phyloP scores from a whole-genome alignment of 108 stramenopile species.

The Seminavis robusta region DNA sequence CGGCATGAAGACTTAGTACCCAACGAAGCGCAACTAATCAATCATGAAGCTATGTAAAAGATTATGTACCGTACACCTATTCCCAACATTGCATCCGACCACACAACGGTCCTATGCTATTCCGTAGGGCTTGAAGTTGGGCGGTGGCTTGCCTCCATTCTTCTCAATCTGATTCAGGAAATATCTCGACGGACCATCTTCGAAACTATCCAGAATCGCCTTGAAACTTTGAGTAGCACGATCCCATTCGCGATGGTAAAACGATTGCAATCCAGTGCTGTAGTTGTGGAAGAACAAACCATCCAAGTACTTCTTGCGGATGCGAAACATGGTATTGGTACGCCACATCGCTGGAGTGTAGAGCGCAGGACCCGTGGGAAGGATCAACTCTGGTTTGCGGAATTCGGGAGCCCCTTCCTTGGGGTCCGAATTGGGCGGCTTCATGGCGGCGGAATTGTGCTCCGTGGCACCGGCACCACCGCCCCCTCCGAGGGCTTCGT shows the following conservation, averaged over 20 bases:
- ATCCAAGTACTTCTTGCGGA: slow-evolving; percentile 49
- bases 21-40: no score
- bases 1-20: no score
- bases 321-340: slow-evolving; percentile 52
- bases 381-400: slow-evolving; percentile 36
- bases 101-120: no score
- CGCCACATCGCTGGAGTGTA: slow-evolving; percentile 57
- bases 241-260: slow-evolving; percentile 61
- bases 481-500: no score
- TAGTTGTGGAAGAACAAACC: slow-evolving; percentile 65
- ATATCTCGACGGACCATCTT: slow-evolving; percentile 69
- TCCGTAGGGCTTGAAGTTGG: slow-evolving; percentile 32
- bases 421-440: no score
- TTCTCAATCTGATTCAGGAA: slow-evolving; percentile 50
- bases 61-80: no score
- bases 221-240: slow-evolving; percentile 50
- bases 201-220: slow-evolving; percentile 38
- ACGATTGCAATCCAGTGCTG: slow-evolving; percentile 52
- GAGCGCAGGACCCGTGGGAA: slow-evolving; percentile 45
- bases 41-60: no score
- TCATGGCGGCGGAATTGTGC: no score
- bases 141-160: slow-evolving; percentile 50
- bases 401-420: no score
- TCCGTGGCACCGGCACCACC: no score
- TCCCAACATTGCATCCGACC: no score